Evolutionary conservation across 345 rosid genomes (phyloP), one percentile per base, ranked within the genome.

Genomic region (Gossypium raimondii): DNA sequence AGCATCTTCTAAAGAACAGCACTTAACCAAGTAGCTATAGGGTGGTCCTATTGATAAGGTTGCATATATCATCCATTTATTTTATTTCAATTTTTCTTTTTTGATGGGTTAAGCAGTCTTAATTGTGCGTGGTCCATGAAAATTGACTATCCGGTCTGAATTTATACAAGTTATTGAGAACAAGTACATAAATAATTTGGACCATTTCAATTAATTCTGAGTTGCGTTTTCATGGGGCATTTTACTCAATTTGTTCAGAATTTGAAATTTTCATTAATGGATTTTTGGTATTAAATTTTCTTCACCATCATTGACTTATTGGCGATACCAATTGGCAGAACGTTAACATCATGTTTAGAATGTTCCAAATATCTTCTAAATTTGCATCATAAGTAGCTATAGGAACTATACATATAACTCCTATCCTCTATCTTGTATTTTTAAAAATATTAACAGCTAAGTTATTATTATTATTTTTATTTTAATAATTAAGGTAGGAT

Each of bases 261-360:
- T 17, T n/a, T 22, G 25, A 41, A 18, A 18, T 20, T 56, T 9
- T 53, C 0, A 10, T 53, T n/a, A n/a, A 53, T 27, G 0, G 43
- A 27, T 12, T 27, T 34, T 59, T 27, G 2, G 7, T 13, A 13
- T 62, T 16, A 62, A 6, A 4, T 8, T 62, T 38, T 64, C 25
- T 64, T 64, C 25, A 64, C 22, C 67, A 24, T 11, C 13, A 9
- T 22, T 59, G 38, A 12, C 38, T 51, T 59, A 24, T 17, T 38
- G 47, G 67, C 38, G 38, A 34, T 4, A 34, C 38, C 38, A 34
- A 34, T 4, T 34, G 85, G 88, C 88, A 81, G 94, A 64, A 88
- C 92, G 79, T 34, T 34, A 34, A 34, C 41, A 34, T 34, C 41
- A 34, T 34, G 6, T 34, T 34, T 34, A 34, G 41, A 34, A 34